These are phyloP conservation scores for Lachnellula suecica DNA, from an alignment of 2,329 filamentous ascomycete species.

Conservation along the genomic window DNA sequence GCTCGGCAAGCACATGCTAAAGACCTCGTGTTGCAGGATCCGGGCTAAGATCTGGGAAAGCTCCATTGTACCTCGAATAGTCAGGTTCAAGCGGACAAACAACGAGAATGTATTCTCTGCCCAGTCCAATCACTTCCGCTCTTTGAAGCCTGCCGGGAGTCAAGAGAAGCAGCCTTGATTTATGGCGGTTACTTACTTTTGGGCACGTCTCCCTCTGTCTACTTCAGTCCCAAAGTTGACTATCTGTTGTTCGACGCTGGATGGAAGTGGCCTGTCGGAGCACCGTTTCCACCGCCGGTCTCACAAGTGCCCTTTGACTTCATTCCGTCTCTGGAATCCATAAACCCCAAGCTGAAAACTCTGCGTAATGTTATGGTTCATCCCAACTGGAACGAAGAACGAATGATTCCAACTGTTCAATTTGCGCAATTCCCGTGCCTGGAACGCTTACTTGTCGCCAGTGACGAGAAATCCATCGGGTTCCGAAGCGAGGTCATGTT, in stretches of 20 bases:
- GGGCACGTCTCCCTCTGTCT: neutral
- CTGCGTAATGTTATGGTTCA: conserved; percentile 24
- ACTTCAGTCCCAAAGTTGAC: conserved; percentile 9
- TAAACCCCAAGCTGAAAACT: conserved; percentile 10
- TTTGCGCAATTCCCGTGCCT: conserved; percentile 15
- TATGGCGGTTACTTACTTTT: conserved; percentile 5
- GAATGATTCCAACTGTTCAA: conserved; percentile 11
- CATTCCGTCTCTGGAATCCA: conserved; percentile 5
- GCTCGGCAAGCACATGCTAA: conserved; percentile 3
- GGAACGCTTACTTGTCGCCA: conserved; percentile 18
- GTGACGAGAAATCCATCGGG: conserved; percentile 24
- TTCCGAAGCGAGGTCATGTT: conserved; percentile 21
- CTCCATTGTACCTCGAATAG: conserved; percentile 9
- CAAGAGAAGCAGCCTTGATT: conserved; percentile 5
- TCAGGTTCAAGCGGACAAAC: conserved; percentile 5
- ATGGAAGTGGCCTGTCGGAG: conserved; percentile 12
- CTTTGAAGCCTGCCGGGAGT: conserved; percentile 2
- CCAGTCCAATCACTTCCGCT: conserved; percentile 1
- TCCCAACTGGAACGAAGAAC: conserved; percentile 20
- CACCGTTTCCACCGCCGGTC: neutral
- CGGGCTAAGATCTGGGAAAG: conserved; percentile 14
- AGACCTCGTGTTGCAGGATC: too few species aligned
- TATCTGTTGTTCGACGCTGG: conserved; percentile 23
- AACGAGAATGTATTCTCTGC: conserved; percentile 1
- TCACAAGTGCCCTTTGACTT: conserved; percentile 8